Conservation (phyloP, 306 rosid genomes). For the Glycine tomentella region DNA sequence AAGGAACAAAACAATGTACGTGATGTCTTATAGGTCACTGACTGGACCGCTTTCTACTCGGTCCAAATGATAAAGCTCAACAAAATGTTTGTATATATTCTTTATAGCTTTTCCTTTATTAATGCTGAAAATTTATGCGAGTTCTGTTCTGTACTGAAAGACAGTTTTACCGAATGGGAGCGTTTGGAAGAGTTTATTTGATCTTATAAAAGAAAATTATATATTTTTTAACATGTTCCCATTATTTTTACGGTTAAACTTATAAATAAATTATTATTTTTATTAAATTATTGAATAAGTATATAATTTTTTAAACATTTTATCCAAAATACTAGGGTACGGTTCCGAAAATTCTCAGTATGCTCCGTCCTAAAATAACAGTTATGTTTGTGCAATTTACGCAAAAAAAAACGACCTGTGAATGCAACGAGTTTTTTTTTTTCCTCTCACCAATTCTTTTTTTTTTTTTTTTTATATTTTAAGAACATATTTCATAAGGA, state of each 20-base stretch:
- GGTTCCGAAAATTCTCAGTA: no score
- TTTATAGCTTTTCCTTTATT: no score
- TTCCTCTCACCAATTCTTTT: no score
- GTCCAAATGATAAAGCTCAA: conserved; percentile 31
- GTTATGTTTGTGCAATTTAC: no score
- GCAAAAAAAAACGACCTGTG: no score
- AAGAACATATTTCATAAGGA: no score
- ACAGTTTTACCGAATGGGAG: not conserved
- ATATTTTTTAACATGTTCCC: not conserved
- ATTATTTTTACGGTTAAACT: not conserved
- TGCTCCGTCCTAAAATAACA: no score
- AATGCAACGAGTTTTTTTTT: no score
- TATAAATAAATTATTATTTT: not conserved
- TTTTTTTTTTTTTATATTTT: no score
- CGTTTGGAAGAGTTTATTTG: not conserved
- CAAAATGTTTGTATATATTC: not conserved
- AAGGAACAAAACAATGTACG: conserved; percentile 1
- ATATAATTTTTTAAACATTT: no score
- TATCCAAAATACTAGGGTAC: no score
- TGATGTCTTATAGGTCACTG: conserved; percentile 41
- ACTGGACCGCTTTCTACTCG: conserved; percentile 19
- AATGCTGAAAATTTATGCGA: not conserved
- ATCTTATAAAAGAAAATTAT: not conserved
- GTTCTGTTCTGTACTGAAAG: not conserved
- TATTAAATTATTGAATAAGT: no score